Base-by-base conservation (phyloP, 495 filamentous ascomycete species). In the Trichoderma parareesei region DNA sequence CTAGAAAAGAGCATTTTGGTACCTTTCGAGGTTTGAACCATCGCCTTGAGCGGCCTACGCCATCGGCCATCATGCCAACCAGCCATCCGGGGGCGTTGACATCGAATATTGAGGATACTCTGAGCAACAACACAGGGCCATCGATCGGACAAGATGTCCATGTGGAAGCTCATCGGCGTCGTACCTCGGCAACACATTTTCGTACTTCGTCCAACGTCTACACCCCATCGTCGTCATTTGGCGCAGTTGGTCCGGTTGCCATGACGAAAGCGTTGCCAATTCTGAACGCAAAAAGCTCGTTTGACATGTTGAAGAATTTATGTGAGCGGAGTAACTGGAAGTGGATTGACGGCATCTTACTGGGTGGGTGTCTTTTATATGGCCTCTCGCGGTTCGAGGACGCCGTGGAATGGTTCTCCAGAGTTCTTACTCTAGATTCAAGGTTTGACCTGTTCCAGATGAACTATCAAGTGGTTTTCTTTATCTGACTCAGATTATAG, bases 301-400 rank as follows among this genome's bases (percentile, higher is more conserved):
- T 97, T 46, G 89, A 94, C 40, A 88, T 92, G 73, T 77, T 98
- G 11, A 89, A 86, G 38, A 85, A 85, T 68, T 77, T 97, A 37
- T 96, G 93, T 74, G 86, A 87, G 69, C 90, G 96, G 70, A 93
- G 91, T 71, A 84, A 83, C 16, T 96, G 93, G 92, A 85, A 88
- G 68, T 98, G 94, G 94, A 85, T 93, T 64, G 93, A 98, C 74
- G 94, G 95, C 16, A 96, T 98, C 83, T 78, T 97, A 33, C 83
- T 98, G 16, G 93, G 88, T 42, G 94, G 94, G 5, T 98, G 94
- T 72, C 79, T 98, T 61, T 89, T 95, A 46, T 98, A 97, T 79
- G 95, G 91, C 10, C 77, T 98, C 11, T 90, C 91, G 63, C 88
- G 92, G 71, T 93, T 95, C 72, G 84, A 90, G 64, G 87, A 90